A percentile compares a stretch with the other conserved stretches of the same genome.
These are phyloP conservation scores for Secale cereale DNA, from an alignment of 176 grass and related monocot species.

Conservation along the genomic window DNA sequence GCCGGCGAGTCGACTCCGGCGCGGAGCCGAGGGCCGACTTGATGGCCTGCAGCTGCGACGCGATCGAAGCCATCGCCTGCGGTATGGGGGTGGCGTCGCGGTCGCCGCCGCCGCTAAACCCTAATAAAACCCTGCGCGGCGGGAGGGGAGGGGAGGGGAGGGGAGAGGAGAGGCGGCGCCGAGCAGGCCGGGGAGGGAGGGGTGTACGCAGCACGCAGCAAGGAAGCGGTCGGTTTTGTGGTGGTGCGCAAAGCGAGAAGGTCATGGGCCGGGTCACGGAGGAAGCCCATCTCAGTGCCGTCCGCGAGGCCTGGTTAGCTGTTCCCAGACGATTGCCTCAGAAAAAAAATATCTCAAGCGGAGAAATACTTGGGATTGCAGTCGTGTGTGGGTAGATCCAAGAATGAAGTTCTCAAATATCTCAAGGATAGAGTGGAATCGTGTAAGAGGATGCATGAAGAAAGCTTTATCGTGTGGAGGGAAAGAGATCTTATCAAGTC, in stretches of 20 bases:
- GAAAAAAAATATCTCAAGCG: background rate
- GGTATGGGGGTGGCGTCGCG: background rate
- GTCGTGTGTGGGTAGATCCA: too few relatives aligned
- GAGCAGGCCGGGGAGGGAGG: background rate
- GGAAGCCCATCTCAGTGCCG: background rate
- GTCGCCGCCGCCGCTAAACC: slow-evolving; percentile 26
- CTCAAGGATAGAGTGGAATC: too few relatives aligned
- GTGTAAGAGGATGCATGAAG: too few relatives aligned
- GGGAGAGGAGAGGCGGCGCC: background rate
- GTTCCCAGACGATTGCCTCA: background rate
- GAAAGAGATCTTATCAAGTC: too few relatives aligned
- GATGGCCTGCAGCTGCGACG: slow-evolving; percentile 77
- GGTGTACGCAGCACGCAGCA: background rate
- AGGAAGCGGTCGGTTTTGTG: background rate
- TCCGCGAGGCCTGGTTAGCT: background rate
- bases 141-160: background rate
- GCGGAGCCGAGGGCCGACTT: slow-evolving; percentile 53
- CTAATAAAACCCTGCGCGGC: slow-evolving; percentile 56
- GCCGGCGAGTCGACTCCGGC: slow-evolving; percentile 33
- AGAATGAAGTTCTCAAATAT: too few relatives aligned
- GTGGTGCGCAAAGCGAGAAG: background rate
- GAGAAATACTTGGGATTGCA: too few relatives aligned
- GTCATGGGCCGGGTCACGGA: background rate
- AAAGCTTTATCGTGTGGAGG: too few relatives aligned
- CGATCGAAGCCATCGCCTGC: slow-evolving; percentile 50